Evolutionary conservation across 2,329 filamentous ascomycete species (phyloP).

Genomic region (Chrysosporium keratinophilum): DNA sequence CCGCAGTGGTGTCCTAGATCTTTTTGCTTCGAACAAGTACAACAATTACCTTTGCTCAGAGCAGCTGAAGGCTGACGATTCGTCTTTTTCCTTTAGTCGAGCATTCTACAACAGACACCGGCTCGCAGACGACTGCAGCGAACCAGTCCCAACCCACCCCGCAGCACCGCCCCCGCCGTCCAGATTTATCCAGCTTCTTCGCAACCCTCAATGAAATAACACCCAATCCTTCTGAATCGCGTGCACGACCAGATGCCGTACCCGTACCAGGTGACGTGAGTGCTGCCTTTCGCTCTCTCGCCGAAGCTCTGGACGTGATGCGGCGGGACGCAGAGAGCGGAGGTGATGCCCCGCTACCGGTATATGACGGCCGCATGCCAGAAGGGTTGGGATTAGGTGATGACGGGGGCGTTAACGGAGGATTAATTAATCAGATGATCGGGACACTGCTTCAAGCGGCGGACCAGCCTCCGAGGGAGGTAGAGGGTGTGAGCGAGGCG

Average conservation of each 20-base stretch:
- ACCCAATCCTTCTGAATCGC: slow-evolving; percentile 38
- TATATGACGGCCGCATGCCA: slow-evolving; percentile 34
- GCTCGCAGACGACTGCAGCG: slow-evolving; percentile 14
- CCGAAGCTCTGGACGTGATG: slow-evolving; percentile 52
- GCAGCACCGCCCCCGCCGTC: slow-evolving; percentile 41
- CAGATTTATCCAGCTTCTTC: slow-evolving; percentile 57
- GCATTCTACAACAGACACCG: slow-evolving; percentile 30
- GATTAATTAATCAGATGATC: slow-evolving; percentile 46
- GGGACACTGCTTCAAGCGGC: slow-evolving; percentile 45
- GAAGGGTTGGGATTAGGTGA: slow-evolving; percentile 23
- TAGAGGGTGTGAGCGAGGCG: slow-evolving; percentile 52
- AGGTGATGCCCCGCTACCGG: slow-evolving; percentile 28
- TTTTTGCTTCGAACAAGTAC: background rate
- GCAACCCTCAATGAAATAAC: slow-evolving; percentile 49
- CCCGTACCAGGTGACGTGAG: slow-evolving; percentile 52
- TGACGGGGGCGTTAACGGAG: slow-evolving; percentile 26
- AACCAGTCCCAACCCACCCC: slow-evolving; percentile 18
- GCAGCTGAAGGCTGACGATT: slow-evolving; percentile 3
- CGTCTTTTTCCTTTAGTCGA: slow-evolving; percentile 26
- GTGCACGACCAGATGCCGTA: slow-evolving; percentile 47
- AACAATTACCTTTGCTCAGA: background rate
- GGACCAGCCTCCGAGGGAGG: slow-evolving; percentile 49
- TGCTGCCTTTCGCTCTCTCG: slow-evolving; percentile 49
- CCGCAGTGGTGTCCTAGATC: too few relatives aligned
- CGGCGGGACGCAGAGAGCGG: slow-evolving; percentile 33